Base-by-base conservation (phyloP, 2,329 filamentous ascomycete genomes). In the Fusarium dlaminii region DNA sequence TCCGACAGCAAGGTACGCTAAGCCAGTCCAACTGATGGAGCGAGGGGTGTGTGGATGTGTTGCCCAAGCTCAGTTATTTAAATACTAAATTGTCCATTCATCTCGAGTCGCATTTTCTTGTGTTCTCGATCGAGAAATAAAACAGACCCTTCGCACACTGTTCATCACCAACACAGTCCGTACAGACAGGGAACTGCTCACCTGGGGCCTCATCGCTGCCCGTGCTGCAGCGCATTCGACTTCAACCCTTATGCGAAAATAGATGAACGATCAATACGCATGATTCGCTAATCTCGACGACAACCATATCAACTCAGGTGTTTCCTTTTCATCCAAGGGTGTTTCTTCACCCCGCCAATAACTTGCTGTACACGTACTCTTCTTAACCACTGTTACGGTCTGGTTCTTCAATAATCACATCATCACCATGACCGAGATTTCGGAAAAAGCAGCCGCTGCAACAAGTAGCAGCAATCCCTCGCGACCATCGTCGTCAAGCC, bases 401-500 rank as follows among this genome's bases (percentile, higher is more conserved):
- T 55, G 32, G 30, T 57, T 36, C 54, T 43, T 22, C 29, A n/a
- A 29, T 14, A 49, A 36, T n/a, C 36, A 43, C 20, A 63, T 32
- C 32, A 29, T 52, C 54, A 40, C 49, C 61, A 80, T 80, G 78
- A 46, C 68, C 63, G 69, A 74, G 22, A 46, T 62, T 9, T 71
- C 73, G 20, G 80, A 80, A 68, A 79, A 79, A 77, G 69, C 70
- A 57, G 59, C 70, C 45, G 70, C 70, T 61, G 72, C 78, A 13
- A 70, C 70, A 46, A 70, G 71, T 15, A 70, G 72, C 14, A 74
- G 62, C 45, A 68, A 71, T 48, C 71, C 62, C 34, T 75, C 73
- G 46, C 79, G 79, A 34, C 79, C 76, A n/a, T 76, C 79, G 11
- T 75, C 79, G 9, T 84, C 83, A 5, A 84, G 80, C 60, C 81